phyloP scores from a whole-genome alignment of 148 eudicot species.

The Vaccinium vitisidaea region DNA sequence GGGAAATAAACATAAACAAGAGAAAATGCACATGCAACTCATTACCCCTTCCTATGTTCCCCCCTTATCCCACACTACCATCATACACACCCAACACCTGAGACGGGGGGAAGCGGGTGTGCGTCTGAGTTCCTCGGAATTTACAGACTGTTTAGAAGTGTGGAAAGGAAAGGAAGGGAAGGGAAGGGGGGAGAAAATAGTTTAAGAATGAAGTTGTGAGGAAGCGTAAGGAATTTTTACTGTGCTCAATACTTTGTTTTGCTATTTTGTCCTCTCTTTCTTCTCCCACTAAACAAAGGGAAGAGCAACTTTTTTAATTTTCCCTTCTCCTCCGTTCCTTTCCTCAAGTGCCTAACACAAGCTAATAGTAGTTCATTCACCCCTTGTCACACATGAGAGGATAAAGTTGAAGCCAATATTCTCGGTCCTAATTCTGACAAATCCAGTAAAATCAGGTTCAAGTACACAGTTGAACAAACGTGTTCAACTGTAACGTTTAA shows the following conservation, averaged over 20 bases:
- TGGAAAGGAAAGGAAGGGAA: neutral
- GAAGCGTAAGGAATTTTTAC: neutral
- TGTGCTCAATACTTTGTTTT: neutral
- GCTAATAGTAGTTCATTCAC: neutral
- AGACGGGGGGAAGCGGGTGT: neutral
- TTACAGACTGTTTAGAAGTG: neutral
- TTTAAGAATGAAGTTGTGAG: neutral
- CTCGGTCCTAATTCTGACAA: neutral
- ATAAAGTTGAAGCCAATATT: conserved; percentile 7
- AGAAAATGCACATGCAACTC: neutral
- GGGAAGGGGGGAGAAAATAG: neutral
- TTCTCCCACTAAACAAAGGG: neutral
- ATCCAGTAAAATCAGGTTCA: neutral
- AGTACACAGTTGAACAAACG: neutral
- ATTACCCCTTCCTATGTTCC: neutral
- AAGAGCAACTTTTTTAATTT: neutral
- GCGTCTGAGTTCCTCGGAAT: neutral
- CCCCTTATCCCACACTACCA: neutral
- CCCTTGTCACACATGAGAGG: neutral
- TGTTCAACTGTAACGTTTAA: neutral
- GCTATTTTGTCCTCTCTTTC: neutral
- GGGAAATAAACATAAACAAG: neutral
- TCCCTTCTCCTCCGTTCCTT: neutral
- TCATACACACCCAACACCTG: neutral
- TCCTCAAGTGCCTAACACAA: neutral